These are phyloP conservation scores for Sabuloglossum arenarium DNA, from an alignment of 495 filamentous ascomycete genomes.

Conservation along the genomic window DNA sequence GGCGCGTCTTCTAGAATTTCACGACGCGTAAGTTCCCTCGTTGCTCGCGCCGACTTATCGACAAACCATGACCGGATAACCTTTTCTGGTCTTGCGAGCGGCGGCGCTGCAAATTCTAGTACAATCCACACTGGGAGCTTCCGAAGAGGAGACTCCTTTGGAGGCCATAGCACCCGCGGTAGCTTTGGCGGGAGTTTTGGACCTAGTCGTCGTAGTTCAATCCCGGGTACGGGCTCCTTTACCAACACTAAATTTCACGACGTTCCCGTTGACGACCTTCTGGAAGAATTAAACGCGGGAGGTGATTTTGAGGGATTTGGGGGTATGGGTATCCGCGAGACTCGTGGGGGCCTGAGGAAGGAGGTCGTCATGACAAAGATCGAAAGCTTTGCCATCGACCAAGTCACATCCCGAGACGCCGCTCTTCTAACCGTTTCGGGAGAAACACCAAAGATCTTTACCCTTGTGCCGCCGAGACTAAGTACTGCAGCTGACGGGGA, in stretches of 20 bases:
- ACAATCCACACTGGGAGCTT: slow-evolving; percentile 22
- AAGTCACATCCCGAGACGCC: slow-evolving; percentile 8
- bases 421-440: background rate
- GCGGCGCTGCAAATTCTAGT: slow-evolving; percentile 25
- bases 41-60: slow-evolving; percentile 78
- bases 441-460: background rate
- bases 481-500: background rate
- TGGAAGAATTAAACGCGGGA: slow-evolving; percentile 47
- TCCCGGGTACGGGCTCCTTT: slow-evolving; percentile 21
- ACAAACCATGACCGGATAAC: slow-evolving; percentile 50
- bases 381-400: slow-evolving; percentile 43
- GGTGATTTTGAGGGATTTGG: slow-evolving; percentile 46
- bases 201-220: background rate
- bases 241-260: slow-evolving; percentile 18
- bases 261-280: slow-evolving; percentile 45
- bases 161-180: slow-evolving; percentile 37
- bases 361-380: slow-evolving; percentile 57
- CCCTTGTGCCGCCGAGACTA: background rate
- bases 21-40: slow-evolving; percentile 73
- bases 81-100: slow-evolving; percentile 45
- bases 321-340: slow-evolving; percentile 49
- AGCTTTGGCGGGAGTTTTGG: slow-evolving; percentile 26
- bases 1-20: slow-evolving; percentile 52
- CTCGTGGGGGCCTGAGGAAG: slow-evolving; percentile 44
- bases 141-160: slow-evolving; percentile 50